These are phyloP conservation scores for Thuja plicata DNA, from an alignment of 83 land plant genomes.

Conservation along the genomic window DNA sequence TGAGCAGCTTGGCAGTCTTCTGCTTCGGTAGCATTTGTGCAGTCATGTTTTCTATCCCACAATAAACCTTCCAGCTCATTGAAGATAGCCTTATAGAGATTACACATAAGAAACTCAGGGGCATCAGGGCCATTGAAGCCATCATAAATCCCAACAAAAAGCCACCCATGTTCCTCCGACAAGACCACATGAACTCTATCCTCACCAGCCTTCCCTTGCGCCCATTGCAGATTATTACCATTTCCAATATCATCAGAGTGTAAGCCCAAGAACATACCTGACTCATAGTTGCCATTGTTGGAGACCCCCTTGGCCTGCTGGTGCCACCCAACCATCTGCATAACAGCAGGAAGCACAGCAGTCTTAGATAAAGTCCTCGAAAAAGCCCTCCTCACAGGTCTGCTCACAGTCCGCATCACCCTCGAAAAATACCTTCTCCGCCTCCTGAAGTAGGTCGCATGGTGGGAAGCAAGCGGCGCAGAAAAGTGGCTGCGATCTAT, in stretches of 20 bases:
- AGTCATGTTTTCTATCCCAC: conserved; percentile 63
- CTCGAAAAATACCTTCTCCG: conserved; percentile 38
- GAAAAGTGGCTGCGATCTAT: conserved; percentile 40
- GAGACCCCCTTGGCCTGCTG: conserved; percentile 19
- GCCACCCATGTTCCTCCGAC: conserved; percentile 89
- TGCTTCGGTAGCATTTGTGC: not conserved
- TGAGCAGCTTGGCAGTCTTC: not conserved
- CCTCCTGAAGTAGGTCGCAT: conserved; percentile 21
- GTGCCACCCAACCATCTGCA: conserved; percentile 45
- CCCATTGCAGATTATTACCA: conserved; percentile 66
- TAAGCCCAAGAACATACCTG: conserved; percentile 21
- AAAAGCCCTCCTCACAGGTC: conserved; percentile 62
- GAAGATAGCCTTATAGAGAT: conserved; percentile 78
- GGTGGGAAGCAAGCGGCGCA: conserved; percentile 48
- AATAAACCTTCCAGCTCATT: conserved; percentile 81
- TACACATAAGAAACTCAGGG: conserved; percentile 87
- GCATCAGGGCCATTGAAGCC: conserved; percentile 99
- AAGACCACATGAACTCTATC: conserved; percentile 80
- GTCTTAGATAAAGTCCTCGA: conserved; percentile 57
- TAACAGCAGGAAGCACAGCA: conserved; percentile 44
- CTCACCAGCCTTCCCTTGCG: conserved; percentile 86
- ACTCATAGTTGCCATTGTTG: conserved; percentile 23
- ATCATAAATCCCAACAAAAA: conserved; percentile 87
- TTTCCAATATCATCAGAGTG: conserved; percentile 22
- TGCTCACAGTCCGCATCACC: conserved; percentile 55